These are phyloP conservation scores for Saccharum hybrid DNA, from an alignment of 202 grass and related monocot genomes.

Conservation along the genomic window DNA sequence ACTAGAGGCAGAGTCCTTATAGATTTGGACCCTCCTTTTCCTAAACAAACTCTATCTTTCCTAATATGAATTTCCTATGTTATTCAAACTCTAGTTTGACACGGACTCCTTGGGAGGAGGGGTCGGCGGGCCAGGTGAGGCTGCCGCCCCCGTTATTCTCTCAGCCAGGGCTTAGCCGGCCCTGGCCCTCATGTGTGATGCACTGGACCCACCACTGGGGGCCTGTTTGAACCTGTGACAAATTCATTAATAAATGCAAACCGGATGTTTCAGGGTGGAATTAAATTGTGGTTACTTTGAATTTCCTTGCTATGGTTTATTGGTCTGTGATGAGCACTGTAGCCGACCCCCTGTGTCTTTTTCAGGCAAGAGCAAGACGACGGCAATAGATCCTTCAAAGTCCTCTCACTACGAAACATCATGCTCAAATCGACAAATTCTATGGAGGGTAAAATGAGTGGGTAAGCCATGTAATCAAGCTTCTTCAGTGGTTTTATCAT, in stretches of 20 bases:
- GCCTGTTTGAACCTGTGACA: neutral
- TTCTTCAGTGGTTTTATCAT: conserved; percentile 18
- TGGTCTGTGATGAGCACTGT: conserved; percentile 12
- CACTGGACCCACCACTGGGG: neutral
- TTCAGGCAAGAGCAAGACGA: conserved; percentile 89
- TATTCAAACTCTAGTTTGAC: neutral
- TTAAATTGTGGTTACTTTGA: conserved; percentile 14
- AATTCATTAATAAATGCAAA: conserved; percentile 9
- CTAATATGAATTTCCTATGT: neutral
- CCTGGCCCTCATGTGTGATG: neutral
- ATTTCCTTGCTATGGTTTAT: conserved; percentile 16
- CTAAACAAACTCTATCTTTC: neutral
- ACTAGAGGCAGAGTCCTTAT: neutral
- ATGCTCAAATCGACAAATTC: conserved; percentile 76
- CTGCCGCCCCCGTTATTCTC: neutral
- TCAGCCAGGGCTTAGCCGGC: neutral
- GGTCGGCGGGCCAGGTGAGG: neutral
- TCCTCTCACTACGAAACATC: conserved; percentile 69
- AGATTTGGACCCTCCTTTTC: neutral
- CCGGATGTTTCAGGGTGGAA: neutral
- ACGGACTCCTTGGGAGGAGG: neutral
- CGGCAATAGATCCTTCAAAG: conserved; percentile 62
- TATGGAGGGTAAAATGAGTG: conserved; percentile 76
- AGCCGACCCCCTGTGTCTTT: conserved; percentile 23
- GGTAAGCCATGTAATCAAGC: conserved; percentile 30